Evolutionary conservation across 1,139 yeast species (phyloP).

Genomic region (Kazachstania sp.): DNA sequence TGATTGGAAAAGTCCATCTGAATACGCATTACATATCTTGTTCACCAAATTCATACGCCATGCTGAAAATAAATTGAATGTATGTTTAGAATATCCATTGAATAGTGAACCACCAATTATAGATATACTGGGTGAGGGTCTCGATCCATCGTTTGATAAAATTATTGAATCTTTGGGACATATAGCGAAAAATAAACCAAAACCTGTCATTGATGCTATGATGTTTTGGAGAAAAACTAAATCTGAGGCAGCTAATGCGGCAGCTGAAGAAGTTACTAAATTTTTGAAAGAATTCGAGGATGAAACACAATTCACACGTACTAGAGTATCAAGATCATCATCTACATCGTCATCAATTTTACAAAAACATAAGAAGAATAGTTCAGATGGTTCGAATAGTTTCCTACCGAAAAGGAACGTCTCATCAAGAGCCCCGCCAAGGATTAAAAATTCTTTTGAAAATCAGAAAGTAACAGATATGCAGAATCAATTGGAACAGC

Average conservation of each 20-base stretch:
- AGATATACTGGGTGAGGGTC: conserved; percentile 77
- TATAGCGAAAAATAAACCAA: conserved; percentile 82
- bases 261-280: conserved; percentile 48
- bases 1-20: conserved; percentile 75
- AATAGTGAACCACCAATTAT: conserved; percentile 74
- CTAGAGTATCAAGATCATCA: conserved; percentile 3
- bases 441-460: conserved; percentile 11
- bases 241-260: conserved; percentile 74
- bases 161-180: conserved; percentile 81
- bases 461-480: conserved; percentile 25
- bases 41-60: conserved; percentile 93
- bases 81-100: conserved; percentile 61
- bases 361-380: conserved; percentile 15
- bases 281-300: conserved; percentile 27
- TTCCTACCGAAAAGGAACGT: conserved; percentile 27
- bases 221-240: conserved; percentile 97
- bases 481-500: conserved; percentile 43
- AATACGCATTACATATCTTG: conserved; percentile 85
- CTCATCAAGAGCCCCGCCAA: conserved; percentile 31
- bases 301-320: conserved; percentile 11
- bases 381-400: conserved; percentile 26
- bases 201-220: conserved; percentile 93
- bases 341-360: conserved; percentile 5
- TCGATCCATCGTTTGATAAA: conserved; percentile 77
- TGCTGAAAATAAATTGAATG: conserved; percentile 76